Evolutionary conservation across 148 eudicot species (phyloP).

Genomic region (Silene latifolia): DNA sequence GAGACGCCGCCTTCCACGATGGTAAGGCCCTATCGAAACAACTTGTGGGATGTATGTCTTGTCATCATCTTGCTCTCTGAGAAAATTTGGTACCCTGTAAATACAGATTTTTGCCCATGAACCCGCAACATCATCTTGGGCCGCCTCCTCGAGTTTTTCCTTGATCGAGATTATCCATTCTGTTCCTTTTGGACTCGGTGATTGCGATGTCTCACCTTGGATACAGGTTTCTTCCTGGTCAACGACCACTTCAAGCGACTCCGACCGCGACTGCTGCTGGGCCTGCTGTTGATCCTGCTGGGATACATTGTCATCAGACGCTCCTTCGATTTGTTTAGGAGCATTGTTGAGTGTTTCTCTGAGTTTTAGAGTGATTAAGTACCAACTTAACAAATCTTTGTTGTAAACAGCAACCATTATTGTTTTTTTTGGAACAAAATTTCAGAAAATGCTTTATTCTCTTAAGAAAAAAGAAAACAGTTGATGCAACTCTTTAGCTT

Average conservation of each 20-base stretch:
- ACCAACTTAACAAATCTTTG: conserved; percentile 93
- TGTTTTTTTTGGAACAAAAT: not conserved
- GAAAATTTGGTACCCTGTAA: conserved; percentile 60
- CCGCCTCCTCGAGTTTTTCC: conserved; percentile 57
- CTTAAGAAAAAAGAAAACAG: not conserved
- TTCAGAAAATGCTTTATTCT: conserved; percentile 3
- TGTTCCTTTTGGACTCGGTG: conserved; percentile 34
- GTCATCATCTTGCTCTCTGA: conserved; percentile 55
- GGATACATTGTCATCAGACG: conserved; percentile 16
- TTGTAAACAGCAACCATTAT: conserved; percentile 94
- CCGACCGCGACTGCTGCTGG: conserved; percentile 17
- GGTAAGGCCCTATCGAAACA: conserved; percentile 85
- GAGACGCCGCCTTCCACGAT: conserved; percentile 51
- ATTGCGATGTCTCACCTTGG: not conserved
- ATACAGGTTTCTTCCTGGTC: conserved; percentile 26
- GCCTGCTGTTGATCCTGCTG: conserved; percentile 30
- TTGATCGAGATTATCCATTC: conserved; percentile 66
- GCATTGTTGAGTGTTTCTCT: conserved; percentile 57
- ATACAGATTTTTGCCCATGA: conserved; percentile 64
- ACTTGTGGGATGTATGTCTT: conserved; percentile 66
- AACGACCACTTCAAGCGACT: conserved; percentile 26
- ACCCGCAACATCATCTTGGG: conserved; percentile 43
- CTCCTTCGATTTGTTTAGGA: conserved; percentile 26
- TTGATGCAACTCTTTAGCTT: not conserved
- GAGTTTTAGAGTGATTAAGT: conserved; percentile 81